Evolutionary conservation across 73 alveolate genomes (phyloP).

Genomic region (Symbiodinium pilosum): DNA sequence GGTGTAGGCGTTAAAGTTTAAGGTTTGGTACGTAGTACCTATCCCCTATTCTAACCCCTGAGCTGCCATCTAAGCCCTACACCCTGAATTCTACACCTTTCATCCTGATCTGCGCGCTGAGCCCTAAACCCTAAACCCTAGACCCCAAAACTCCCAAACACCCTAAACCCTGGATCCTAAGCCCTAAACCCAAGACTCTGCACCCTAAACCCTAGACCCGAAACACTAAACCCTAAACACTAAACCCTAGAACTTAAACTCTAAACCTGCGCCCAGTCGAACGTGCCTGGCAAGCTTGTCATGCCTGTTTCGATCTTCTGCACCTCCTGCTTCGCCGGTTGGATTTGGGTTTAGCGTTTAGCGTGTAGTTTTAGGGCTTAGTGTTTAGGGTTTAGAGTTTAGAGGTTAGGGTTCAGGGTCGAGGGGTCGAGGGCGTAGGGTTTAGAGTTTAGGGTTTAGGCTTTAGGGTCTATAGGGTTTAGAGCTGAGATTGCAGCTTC

Average conservation of each 20-base stretch:
- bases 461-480: background rate
- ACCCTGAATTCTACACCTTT: too few species aligned
- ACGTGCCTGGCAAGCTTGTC: background rate
- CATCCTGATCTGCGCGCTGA: too few species aligned
- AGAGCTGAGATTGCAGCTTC: too few species aligned
- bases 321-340: background rate
- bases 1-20: too few species aligned
- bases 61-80: too few species aligned
- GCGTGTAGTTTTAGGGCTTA: background rate
- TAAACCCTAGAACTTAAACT: background rate
- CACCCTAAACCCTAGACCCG: background rate
- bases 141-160: background rate
- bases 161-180: too few species aligned
- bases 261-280: background rate
- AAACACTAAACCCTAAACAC: background rate
- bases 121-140: background rate
- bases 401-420: background rate
- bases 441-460: background rate
- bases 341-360: background rate
- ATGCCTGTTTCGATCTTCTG: background rate
- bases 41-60: too few species aligned
- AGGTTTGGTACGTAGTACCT: too few species aligned
- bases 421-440: too few species aligned
- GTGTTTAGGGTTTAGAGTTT: background rate
- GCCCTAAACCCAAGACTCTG: background rate